Evolutionary conservation across 352 stramenopile genomes (phyloP).

Genomic region (Globisporangium acanthophoron): DNA sequence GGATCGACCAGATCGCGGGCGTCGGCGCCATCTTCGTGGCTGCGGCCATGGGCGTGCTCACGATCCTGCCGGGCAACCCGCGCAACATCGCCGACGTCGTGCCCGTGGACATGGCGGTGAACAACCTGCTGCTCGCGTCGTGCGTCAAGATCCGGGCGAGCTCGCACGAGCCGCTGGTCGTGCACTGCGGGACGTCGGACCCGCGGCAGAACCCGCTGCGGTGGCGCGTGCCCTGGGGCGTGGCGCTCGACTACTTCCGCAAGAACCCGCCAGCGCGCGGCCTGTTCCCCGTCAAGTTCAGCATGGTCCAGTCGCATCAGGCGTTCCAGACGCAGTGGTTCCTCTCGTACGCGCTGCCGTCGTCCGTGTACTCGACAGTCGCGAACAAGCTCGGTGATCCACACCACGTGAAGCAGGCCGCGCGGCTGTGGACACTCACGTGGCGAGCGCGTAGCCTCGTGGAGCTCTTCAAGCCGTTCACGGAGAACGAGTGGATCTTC

Average conservation of each 20-base stretch:
- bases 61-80: slow-evolving; percentile 73
- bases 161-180: slow-evolving; percentile 37
- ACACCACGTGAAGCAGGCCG: slow-evolving; percentile 63
- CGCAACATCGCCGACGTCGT: slow-evolving; percentile 81
- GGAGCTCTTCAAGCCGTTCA: slow-evolving; percentile 85
- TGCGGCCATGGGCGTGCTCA: slow-evolving; percentile 71
- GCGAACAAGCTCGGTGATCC: slow-evolving; percentile 57
- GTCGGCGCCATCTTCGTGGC: slow-evolving; percentile 78
- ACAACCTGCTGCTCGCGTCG: slow-evolving; percentile 60
- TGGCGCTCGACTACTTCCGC: slow-evolving; percentile 62
- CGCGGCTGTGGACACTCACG: slow-evolving; percentile 66
- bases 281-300: slow-evolving; percentile 58
- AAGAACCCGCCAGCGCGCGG: slow-evolving; percentile 54
- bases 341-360: slow-evolving; percentile 69
- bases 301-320: slow-evolving; percentile 76
- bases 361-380: slow-evolving; percentile 73
- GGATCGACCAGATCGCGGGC: slow-evolving; percentile 76
- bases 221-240: slow-evolving; percentile 62
- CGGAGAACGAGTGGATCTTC: slow-evolving; percentile 85
- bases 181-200: slow-evolving; percentile 76
- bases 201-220: slow-evolving; percentile 71
- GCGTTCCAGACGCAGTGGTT: slow-evolving; percentile 85
- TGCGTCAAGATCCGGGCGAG: slow-evolving; percentile 23
- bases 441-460: slow-evolving; percentile 71
- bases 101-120: slow-evolving; percentile 75